Evolutionary conservation across 2,329 filamentous ascomycete species (phyloP), one percentile per base, ranked within the genome.

Genomic region (Colletotrichum sojae): DNA sequence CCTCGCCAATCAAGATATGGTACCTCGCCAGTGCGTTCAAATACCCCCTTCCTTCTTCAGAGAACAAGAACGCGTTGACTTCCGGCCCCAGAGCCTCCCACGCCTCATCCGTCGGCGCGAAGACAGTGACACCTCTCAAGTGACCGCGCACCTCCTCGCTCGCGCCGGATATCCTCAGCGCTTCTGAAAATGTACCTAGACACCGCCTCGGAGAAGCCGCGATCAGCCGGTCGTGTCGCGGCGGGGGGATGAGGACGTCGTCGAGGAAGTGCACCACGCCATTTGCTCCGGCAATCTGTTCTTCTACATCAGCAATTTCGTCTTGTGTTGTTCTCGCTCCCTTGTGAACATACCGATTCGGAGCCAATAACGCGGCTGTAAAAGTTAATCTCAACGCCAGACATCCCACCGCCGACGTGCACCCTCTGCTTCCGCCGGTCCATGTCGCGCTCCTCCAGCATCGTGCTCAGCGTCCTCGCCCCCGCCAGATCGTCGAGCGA

Each of bases 211-310:
- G 51, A 3, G 64, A 20, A 20, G 55, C 27, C 3, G 57, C 57
- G n/a, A 69, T 15, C 12, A 71, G 60, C 15, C 49, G n/a, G 10
- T 49, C 60, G 15, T 45, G 52, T 10, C 69, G 40, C 27, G 69
- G 66, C 16, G 66, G 69, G 18, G 62, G 64, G 22, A 72, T 27
- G 9, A 73, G 52, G 10, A 72, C 45, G 18, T 56, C 40, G 31
- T 72, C 53, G 22, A 71, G 18, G 18, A 55, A 54, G 56, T 71
- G 54, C 0, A 71, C 60, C 2, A 61, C 1, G 4, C 69, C 69
- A 20, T 69, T 62, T 6, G 5, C 3, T 3, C 43, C 27, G 27
- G 8, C 27, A 31, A 31, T 31, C 56, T 15, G 31, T 13, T 16
- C 6, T 55, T 59, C 63, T 15, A n/a, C 27, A 31, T 31, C 27